These are phyloP conservation scores for Podospora pseudoanserina DNA, from an alignment of 495 filamentous ascomycete species.

Conservation along the genomic window DNA sequence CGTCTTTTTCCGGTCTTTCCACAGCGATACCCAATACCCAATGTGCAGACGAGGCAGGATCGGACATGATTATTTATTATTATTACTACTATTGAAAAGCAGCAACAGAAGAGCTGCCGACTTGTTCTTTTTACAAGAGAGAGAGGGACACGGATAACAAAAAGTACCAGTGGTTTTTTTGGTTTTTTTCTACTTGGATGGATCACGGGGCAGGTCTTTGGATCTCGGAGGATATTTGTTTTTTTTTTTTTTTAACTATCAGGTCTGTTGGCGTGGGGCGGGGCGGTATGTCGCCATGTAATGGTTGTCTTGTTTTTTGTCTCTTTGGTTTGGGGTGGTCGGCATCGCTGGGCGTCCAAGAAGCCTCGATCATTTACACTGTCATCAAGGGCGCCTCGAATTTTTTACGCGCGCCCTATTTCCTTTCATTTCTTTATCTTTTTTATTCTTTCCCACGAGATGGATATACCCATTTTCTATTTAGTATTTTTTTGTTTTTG, in stretches of 20 bases:
- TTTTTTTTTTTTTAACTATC: background rate
- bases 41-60: slow-evolving; percentile 19
- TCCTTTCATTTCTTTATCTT: slow-evolving; percentile 11
- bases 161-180: slow-evolving; percentile 15
- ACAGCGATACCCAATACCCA: slow-evolving; percentile 23
- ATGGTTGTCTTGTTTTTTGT: slow-evolving; percentile 11
- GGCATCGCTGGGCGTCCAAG: slow-evolving; percentile 19
- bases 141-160: slow-evolving; percentile 12
- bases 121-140: background rate
- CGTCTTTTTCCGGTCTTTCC: slow-evolving; percentile 21
- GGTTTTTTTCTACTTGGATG: slow-evolving; percentile 11
- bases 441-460: slow-evolving; percentile 29
- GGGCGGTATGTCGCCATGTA: background rate
- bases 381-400: slow-evolving; percentile 22
- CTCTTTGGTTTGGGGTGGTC: slow-evolving; percentile 1
- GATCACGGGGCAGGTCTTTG: slow-evolving; percentile 1
- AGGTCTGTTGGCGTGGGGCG: background rate
- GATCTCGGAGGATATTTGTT: slow-evolving; percentile 7
- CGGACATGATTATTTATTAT: slow-evolving; percentile 7
- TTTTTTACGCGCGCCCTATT: slow-evolving; percentile 18
- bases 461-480: slow-evolving; percentile 36
- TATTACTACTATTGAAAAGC: slow-evolving; percentile 1
- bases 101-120: slow-evolving; percentile 4
- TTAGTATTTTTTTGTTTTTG: slow-evolving; percentile 6
- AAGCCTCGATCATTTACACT: slow-evolving; percentile 16